Evolutionary conservation across 768 basidiomycete genomes (phyloP), one percentile per base, ranked within the genome.

Genomic region (Tubosaeta sp.): DNA sequence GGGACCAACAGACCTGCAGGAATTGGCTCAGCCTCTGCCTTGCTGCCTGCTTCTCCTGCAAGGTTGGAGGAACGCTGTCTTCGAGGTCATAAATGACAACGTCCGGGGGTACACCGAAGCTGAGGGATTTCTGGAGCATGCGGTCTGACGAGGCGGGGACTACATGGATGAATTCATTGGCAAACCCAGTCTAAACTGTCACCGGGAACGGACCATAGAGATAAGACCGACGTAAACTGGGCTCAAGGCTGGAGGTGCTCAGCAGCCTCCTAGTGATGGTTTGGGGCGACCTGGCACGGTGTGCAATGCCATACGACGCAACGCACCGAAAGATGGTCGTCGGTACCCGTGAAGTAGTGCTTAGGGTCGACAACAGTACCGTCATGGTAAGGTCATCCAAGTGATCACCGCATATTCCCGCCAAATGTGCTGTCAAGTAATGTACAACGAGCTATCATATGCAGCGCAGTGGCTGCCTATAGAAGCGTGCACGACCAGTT

Each of bases 41-140:
- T 0, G 89, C 86, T 47, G 75, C 68, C 19, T 70, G 69, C 65
- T 91, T 89, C 52, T 83, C 82, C 26, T 72, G 69, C 29, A 67
- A 59, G 5, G 73, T 72, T 4, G 86, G 86, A 5, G 90, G 72
- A 0, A 95, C 82, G 54, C 88, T 88, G 66, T 95, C 93, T 66
- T 95, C 93, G 12, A 95, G 74, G 72, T 95, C 93, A 61, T 92
- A 94, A 25, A 92, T 85, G 33, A 93, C 74, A 39, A 86, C 76
- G 54, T 95, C 93, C 2, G 91, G 83, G 2, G 70, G 65, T 13
- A 76, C 73, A 22, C 53, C 61, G 31, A 66, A 39, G 10, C 62
- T 67, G 42, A 88, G 74, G 0, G 88, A 88, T 65, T 93, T 95
- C 58, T 84, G 73, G 32, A 95, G 81, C 86, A 92, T 91, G 38